phyloP scores from a whole-genome alignment of 495 filamentous ascomycete species.

The Aspergillus incahuasiensis region DNA sequence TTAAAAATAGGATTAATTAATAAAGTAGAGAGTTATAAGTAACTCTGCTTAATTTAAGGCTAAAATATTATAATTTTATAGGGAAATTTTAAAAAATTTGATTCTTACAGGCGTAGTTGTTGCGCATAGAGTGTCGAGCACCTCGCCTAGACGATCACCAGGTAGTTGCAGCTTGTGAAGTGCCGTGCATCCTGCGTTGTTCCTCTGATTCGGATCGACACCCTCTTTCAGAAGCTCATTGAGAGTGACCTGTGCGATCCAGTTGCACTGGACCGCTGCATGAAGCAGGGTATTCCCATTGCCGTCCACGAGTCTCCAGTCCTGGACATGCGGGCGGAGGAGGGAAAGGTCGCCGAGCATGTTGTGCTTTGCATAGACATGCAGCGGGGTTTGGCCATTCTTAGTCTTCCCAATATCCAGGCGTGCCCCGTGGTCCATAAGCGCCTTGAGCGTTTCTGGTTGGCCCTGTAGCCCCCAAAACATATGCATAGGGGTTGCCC shows the following conservation, averaged over 20 bases:
- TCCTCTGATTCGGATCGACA: conserved; percentile 14
- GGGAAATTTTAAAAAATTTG: too few species aligned
- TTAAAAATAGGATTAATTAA: too few species aligned
- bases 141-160: conserved; percentile 2
- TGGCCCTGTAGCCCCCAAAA: background rate
- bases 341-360: background rate
- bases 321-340: background rate
- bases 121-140: conserved; percentile 15
- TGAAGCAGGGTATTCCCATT: conserved; percentile 22
- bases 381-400: background rate
- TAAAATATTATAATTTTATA: too few species aligned
- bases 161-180: conserved; percentile 9
- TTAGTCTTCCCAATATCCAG: background rate
- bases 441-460: background rate
- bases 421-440: background rate
- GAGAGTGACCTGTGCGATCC: conserved; percentile 2
- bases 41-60: too few species aligned
- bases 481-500: background rate
- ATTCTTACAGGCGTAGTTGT: too few species aligned
- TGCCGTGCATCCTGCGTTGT: conserved; percentile 14
- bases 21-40: too few species aligned
- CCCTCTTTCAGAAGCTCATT: conserved; percentile 13
- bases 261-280: conserved; percentile 9
- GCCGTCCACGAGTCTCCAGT: conserved; percentile 15
- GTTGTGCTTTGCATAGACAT: background rate